Conservation (phyloP, 2,329 filamentous ascomycete species). For the Septoria linicola region DNA sequence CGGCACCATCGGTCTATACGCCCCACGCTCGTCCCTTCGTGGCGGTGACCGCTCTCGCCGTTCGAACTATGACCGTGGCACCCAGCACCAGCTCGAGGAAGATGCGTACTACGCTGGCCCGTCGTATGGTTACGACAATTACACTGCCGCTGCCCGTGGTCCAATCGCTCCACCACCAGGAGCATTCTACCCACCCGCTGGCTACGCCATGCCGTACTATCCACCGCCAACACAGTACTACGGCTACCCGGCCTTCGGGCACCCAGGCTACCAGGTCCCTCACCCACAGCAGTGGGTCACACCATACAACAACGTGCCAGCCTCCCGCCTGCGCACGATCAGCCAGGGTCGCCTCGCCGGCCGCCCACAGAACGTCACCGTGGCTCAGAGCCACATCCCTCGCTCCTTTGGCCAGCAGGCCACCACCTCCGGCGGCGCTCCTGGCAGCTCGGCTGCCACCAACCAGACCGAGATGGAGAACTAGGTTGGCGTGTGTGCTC, state of each 20-base stretch:
- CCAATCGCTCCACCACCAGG: constrained; percentile 12
- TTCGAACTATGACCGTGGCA: constrained; percentile 80
- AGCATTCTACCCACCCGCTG: background rate
- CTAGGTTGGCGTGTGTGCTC: no score
- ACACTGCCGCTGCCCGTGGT: constrained; percentile 8
- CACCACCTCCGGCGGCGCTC: background rate
- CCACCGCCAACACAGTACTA: background rate
- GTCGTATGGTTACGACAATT: constrained; percentile 9
- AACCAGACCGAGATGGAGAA: no score
- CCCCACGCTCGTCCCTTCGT: constrained; percentile 72
- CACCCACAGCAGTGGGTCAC: no score
- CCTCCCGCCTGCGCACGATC: constrained; percentile 24
- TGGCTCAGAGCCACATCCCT: constrained; percentile 7
- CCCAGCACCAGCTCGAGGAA: constrained; percentile 44
- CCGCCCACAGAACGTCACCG: constrained; percentile 23
- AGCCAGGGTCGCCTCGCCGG: constrained; percentile 26
- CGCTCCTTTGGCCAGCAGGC: constrained; percentile 3
- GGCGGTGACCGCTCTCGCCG: constrained; percentile 66
- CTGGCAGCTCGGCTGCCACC: no score
- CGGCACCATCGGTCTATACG: constrained; percentile 81
- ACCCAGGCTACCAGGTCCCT: background rate
- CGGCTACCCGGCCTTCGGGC: background rate
- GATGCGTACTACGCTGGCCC: constrained; percentile 27
- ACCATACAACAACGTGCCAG: background rate
- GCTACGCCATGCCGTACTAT: constrained; percentile 1